Percentiles rank a stretch among this genome's conserved stretches.
phyloP scores from a whole-genome alignment of 495 filamentous ascomycete species.

The Clavariopsis aquatica region DNA sequence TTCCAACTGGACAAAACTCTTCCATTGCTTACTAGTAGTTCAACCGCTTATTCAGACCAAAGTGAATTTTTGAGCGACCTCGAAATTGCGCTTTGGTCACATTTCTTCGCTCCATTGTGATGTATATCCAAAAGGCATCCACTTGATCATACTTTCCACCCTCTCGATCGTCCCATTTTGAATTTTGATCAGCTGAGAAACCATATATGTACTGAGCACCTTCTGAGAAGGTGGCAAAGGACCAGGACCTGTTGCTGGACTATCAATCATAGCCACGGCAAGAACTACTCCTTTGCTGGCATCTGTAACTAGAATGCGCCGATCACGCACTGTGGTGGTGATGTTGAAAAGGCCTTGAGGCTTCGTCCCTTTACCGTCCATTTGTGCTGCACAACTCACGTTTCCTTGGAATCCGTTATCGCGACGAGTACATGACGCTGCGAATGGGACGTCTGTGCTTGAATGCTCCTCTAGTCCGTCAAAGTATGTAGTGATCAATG shows the following conservation, averaged over 20 bases:
- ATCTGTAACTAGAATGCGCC: slow-evolving; percentile 12
- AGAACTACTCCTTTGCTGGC: slow-evolving; percentile 7
- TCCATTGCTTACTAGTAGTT: no score
- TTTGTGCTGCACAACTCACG: slow-evolving; percentile 2
- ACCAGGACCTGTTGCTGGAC: background rate
- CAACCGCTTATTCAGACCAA: no score
- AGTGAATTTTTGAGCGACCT: no score
- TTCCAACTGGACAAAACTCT: no score
- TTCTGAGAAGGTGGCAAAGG: background rate
- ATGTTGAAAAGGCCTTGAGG: slow-evolving; percentile 7
- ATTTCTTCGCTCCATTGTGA: slow-evolving; percentile 3
- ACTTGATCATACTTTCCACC: slow-evolving; percentile 16
- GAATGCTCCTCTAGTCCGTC: slow-evolving; percentile 4
- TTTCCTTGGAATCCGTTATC: slow-evolving; percentile 14
- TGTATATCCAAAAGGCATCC: slow-evolving; percentile 20
- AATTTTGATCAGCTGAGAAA: slow-evolving; percentile 9
- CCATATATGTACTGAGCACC: slow-evolving; percentile 14
- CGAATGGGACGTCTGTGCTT: background rate
- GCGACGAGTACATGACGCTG: background rate
- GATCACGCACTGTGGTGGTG: slow-evolving; percentile 5
- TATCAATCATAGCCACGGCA: slow-evolving; percentile 12
- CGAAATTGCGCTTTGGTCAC: no score
- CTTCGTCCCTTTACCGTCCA: background rate
- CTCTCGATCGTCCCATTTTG: background rate
- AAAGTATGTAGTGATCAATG: slow-evolving; percentile 1